Base-by-base conservation (phyloP, 2,329 filamentous ascomycete genomes). In the Dactylellina cionopaga region DNA sequence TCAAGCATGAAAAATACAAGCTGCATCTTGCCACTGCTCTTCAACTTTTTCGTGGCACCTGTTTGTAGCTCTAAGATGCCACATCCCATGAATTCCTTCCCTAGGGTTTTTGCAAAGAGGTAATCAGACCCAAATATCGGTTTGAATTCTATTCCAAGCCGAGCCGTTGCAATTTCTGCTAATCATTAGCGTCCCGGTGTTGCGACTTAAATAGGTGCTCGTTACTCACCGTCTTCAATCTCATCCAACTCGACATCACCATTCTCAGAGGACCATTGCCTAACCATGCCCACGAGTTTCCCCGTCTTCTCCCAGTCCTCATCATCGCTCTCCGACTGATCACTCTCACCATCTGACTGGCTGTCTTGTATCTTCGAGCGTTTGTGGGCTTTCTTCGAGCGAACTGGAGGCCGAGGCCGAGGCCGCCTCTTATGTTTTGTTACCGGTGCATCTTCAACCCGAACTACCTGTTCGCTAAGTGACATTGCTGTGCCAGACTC, bases 1-100 rank as follows among this genome's bases (percentile, higher is more conserved):
- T 87, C 86, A 76, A 92, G 89, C 27, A 99, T 90, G 77, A 96
- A 97, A 80, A 98, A 98, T 0, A 91, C 89, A 90, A 99, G 95
- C 79, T 97, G 92, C 92, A 97, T 98, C 82, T 91, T 93, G 74
- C 94, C 86, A 33, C 91, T 90, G 81, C 97, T 98, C 84, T 98
- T 98, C 51, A 89, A 87, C 76, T 89, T 88, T 83, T 99, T 99
- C 78, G 90, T 87, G 29, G 91, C 88, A 1, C 90, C 89, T 0
- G 92, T 89, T 4, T 92, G 91, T 54, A 99, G 83, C 77, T 98
- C 94, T 35, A 99, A 91, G 56, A 98, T 86, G 13, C 95, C 95
- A 7, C 90, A 90, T 31, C 92, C 93, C 80, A 98, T 92, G 80
- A 96, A 98, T 0, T 90, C 88, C 73, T 91, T 84, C 25, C 88